Evolutionary conservation across 2,329 filamentous ascomycete genomes (phyloP).

Genomic region (Colletotrichum abscissum): DNA sequence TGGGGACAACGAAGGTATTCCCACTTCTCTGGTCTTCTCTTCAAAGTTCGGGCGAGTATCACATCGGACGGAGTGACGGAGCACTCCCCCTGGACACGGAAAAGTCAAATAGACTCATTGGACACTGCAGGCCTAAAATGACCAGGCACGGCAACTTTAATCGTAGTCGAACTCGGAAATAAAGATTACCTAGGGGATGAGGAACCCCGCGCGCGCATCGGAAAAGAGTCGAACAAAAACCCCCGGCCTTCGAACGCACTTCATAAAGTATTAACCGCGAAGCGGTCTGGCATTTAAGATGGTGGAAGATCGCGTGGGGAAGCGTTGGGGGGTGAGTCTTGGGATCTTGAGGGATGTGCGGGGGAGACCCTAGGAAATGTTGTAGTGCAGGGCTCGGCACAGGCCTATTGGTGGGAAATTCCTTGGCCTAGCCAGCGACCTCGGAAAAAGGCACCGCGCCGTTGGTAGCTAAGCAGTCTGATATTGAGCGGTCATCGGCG

Average conservation of each 20-base stretch:
- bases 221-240: conserved; percentile 12
- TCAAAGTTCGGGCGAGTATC: conserved; percentile 14
- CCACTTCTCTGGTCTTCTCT: conserved; percentile 12
- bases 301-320: conserved; percentile 28
- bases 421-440: neutral
- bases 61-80: conserved; percentile 16
- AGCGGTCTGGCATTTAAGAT: conserved; percentile 15
- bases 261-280: neutral
- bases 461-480: neutral
- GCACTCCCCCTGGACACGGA: neutral
- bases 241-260: neutral
- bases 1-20: conserved; percentile 27
- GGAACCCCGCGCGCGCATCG: conserved; percentile 1
- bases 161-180: conserved; percentile 15
- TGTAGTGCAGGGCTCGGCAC: conserved; percentile 21
- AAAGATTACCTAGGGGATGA: neutral
- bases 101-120: conserved; percentile 17
- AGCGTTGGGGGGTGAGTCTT: neutral
- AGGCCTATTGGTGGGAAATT: conserved; percentile 30
- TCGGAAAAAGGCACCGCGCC: conserved; percentile 28
- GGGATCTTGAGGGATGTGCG: conserved; percentile 12
- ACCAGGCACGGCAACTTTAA: neutral
- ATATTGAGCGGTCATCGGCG: neutral
- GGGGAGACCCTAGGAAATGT: conserved; percentile 22
- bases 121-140: neutral